phyloP scores from a whole-genome alignment of 2,329 filamentous ascomycete species.

The Leptographium wingfieldii region DNA sequence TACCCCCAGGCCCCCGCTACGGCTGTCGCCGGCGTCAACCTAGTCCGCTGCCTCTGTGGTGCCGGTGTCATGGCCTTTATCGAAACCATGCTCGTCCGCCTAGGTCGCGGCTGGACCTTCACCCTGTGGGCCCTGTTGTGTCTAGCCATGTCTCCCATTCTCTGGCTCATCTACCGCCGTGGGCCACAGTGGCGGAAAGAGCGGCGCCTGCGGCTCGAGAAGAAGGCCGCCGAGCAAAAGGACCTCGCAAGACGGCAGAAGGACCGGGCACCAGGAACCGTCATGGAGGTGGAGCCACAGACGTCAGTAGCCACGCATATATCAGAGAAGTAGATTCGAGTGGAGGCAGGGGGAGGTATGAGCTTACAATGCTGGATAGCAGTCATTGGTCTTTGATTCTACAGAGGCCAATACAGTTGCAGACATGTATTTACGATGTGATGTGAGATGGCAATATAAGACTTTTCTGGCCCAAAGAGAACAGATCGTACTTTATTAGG shows the following conservation, averaged over 20 bases:
- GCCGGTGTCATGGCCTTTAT: slow-evolving; percentile 48
- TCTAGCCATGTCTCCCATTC: slow-evolving; percentile 31
- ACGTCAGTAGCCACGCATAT: neutral
- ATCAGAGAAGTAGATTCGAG: neutral
- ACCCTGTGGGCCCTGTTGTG: slow-evolving; percentile 43
- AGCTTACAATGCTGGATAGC: too few relatives aligned
- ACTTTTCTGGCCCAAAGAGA: too few relatives aligned
- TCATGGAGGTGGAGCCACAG: neutral
- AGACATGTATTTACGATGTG: too few relatives aligned
- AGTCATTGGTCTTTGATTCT: too few relatives aligned
- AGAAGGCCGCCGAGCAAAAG: slow-evolving; percentile 19
- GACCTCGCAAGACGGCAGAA: slow-evolving; percentile 6
- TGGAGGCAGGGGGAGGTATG: too few relatives aligned
- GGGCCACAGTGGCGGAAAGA: slow-evolving; percentile 36
- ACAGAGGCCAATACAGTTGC: too few relatives aligned
- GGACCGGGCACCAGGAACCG: neutral
- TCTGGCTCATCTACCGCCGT: slow-evolving; percentile 36
- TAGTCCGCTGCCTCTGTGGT: slow-evolving; percentile 48
- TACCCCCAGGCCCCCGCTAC: slow-evolving; percentile 48
- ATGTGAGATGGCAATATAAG: too few relatives aligned
- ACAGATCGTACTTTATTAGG: too few relatives aligned
- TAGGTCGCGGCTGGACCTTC: slow-evolving; percentile 52
- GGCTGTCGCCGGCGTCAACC: slow-evolving; percentile 50
- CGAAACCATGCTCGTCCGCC: slow-evolving; percentile 39
- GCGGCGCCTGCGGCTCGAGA: slow-evolving; percentile 23